Evolutionary conservation across 2,329 filamentous ascomycete genomes (phyloP).

Genomic region (Didymella pomorum): DNA sequence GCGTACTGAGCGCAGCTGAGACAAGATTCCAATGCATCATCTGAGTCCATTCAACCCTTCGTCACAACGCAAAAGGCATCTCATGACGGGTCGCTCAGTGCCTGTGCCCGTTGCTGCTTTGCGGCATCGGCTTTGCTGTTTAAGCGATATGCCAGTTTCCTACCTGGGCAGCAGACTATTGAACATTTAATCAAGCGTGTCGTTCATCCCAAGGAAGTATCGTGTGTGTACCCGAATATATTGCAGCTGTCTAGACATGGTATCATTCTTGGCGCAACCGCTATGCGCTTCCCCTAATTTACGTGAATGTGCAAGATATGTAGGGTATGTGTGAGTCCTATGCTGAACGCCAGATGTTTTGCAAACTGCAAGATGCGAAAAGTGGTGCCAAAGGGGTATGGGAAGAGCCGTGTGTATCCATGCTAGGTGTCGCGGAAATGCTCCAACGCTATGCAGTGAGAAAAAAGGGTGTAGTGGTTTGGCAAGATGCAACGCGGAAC

Average conservation of each 20-base stretch:
- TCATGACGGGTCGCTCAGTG: too few species aligned
- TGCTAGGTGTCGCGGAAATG: slow-evolving; percentile 1
- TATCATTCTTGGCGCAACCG: background rate
- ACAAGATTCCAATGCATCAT: background rate
- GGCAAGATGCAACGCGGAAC: slow-evolving; percentile 5
- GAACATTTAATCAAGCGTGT: background rate
- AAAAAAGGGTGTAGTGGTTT: background rate
- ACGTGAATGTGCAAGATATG: background rate
- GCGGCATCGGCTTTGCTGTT: background rate
- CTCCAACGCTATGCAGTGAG: slow-evolving; percentile 14
- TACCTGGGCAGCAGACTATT: background rate
- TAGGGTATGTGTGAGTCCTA: background rate
- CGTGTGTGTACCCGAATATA: background rate
- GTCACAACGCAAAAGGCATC: background rate
- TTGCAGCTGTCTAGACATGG: background rate
- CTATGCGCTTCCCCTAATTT: background rate
- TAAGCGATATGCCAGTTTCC: too few species aligned
- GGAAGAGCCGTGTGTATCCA: background rate
- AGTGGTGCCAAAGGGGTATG: background rate
- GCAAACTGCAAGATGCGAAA: background rate
- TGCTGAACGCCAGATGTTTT: slow-evolving; percentile 1
- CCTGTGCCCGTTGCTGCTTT: too few species aligned
- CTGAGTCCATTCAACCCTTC: too few species aligned
- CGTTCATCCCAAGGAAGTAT: background rate
- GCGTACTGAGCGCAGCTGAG: background rate